phyloP scores from a whole-genome alignment of 805 yeast genomes.

The Pichia phayaonensis region DNA sequence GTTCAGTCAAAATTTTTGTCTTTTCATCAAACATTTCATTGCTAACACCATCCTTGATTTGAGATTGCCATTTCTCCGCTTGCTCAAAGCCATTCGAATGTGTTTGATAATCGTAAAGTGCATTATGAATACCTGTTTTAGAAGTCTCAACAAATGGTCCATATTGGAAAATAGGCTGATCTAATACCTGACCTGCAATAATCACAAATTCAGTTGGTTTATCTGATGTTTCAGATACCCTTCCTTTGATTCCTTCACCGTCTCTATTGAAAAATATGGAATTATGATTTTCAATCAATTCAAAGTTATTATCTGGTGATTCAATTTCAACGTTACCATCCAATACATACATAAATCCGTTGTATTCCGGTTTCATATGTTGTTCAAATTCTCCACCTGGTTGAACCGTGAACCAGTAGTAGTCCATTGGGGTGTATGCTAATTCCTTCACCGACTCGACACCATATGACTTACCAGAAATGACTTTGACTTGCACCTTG shows the following conservation, averaged over 20 bases:
- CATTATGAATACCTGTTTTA: slow-evolving; percentile 56
- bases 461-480: slow-evolving; percentile 71
- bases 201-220: slow-evolving; percentile 54
- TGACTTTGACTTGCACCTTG: slow-evolving; percentile 59
- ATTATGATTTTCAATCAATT: slow-evolving; percentile 36
- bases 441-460: slow-evolving; percentile 65
- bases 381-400: slow-evolving; percentile 63
- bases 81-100: slow-evolving; percentile 60
- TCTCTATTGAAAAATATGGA: slow-evolving; percentile 61
- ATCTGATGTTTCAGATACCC: slow-evolving; percentile 36
- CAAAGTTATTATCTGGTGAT: slow-evolving; percentile 20
- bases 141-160: slow-evolving; percentile 87
- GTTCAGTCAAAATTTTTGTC: too few relatives aligned
- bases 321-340: slow-evolving; percentile 49
- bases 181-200: slow-evolving; percentile 65
- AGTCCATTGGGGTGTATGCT: slow-evolving; percentile 76
- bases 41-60: too few relatives aligned
- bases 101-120: slow-evolving; percentile 63
- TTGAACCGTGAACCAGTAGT: slow-evolving; percentile 55
- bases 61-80: too few relatives aligned
- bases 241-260: slow-evolving; percentile 55
- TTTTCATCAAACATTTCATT: too few relatives aligned
- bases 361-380: slow-evolving; percentile 50
- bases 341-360: slow-evolving; percentile 61
- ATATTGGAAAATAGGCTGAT: slow-evolving; percentile 78